Conservation (phyloP, 352 stramenopile genomes). For the Pelagophyceae sp. region DNA sequence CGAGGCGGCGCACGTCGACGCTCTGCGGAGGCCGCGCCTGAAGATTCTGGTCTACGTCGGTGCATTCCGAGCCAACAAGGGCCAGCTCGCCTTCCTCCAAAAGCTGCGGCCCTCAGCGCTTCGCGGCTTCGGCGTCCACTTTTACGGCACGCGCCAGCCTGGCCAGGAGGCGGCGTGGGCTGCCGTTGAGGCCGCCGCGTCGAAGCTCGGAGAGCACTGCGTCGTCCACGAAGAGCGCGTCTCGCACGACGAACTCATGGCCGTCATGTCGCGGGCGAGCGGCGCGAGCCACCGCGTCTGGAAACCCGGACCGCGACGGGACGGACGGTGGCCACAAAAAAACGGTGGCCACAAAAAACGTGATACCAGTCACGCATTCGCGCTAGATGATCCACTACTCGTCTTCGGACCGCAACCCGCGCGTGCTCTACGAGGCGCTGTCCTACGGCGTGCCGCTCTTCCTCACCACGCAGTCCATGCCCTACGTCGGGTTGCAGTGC, state of each 20-base stretch:
- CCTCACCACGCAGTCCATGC: conserved; percentile 8
- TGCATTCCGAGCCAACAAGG: not conserved
- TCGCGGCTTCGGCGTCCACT: not conserved
- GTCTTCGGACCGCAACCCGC: not conserved
- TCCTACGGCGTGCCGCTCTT: conserved; percentile 5
- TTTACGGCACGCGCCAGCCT: not conserved
- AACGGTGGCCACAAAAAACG: too few species aligned
- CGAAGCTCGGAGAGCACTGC: not conserved
- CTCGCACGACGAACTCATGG: not conserved
- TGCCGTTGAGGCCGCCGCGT: not conserved
- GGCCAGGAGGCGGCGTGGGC: not conserved
- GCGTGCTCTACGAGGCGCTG: conserved; percentile 11
- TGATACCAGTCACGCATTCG: too few species aligned
- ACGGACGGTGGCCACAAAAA: too few species aligned
- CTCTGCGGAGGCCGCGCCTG: not conserved
- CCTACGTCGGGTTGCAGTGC: conserved; percentile 16
- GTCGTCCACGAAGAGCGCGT: not conserved
- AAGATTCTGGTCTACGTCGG: conserved; percentile 7
- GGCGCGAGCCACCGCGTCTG: too few species aligned
- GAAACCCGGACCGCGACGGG: too few species aligned
- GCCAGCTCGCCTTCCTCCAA: conserved; percentile 6
- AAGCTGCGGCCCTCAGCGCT: not conserved
- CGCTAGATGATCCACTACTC: conserved; percentile 13
- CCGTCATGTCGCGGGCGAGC: not conserved
- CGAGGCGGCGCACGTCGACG: not conserved